These are phyloP conservation scores for Chaetothyriales sp. DNA, from an alignment of 2,329 filamentous ascomycete species.

Conservation along the genomic window DNA sequence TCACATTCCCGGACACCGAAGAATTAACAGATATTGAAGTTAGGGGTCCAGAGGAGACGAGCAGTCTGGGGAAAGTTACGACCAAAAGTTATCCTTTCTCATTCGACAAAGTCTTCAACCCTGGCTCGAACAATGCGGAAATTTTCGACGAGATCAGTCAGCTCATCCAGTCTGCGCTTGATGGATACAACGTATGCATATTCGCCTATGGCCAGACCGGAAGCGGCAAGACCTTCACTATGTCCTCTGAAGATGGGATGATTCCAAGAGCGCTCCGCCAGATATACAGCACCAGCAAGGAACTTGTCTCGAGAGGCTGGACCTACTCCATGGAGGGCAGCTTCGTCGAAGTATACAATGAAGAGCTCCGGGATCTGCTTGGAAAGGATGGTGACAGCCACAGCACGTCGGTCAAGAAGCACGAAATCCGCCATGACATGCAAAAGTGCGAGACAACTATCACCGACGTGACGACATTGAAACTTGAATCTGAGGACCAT, in stretches of 20 bases:
- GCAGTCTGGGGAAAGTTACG: slow-evolving; percentile 59
- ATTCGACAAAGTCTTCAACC: slow-evolving; percentile 86
- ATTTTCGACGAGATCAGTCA: slow-evolving; percentile 96
- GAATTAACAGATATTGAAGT: slow-evolving; percentile 80
- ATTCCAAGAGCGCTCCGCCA: slow-evolving; percentile 86
- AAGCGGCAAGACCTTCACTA: slow-evolving; percentile 91
- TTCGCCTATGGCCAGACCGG: slow-evolving; percentile 98
- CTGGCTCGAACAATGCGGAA: slow-evolving; percentile 61
- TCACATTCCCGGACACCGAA: slow-evolving; percentile 66
- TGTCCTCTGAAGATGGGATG: slow-evolving; percentile 85
- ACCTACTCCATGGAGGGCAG: slow-evolving; percentile 85
- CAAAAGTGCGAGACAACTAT: slow-evolving; percentile 68
- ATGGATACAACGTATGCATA: slow-evolving; percentile 97
- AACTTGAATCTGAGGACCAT: slow-evolving; percentile 62
- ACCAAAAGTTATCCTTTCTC: slow-evolving; percentile 74
- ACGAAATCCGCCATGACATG: slow-evolving; percentile 80
- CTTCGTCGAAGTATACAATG: slow-evolving; percentile 97
- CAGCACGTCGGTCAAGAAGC: slow-evolving; percentile 70
- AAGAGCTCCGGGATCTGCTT: slow-evolving; percentile 84
- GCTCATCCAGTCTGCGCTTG: slow-evolving; percentile 85
- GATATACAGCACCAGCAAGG: slow-evolving; percentile 78
- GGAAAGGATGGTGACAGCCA: slow-evolving; percentile 59
- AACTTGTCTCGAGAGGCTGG: slow-evolving; percentile 84
- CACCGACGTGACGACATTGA: slow-evolving; percentile 62
- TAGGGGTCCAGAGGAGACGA: slow-evolving; percentile 69